Percentiles rank a stretch among this genome's conserved stretches.
These are phyloP conservation scores for Colletotrichum tropicale DNA, from an alignment of 2,329 filamentous ascomycete species.

Conservation along the genomic window DNA sequence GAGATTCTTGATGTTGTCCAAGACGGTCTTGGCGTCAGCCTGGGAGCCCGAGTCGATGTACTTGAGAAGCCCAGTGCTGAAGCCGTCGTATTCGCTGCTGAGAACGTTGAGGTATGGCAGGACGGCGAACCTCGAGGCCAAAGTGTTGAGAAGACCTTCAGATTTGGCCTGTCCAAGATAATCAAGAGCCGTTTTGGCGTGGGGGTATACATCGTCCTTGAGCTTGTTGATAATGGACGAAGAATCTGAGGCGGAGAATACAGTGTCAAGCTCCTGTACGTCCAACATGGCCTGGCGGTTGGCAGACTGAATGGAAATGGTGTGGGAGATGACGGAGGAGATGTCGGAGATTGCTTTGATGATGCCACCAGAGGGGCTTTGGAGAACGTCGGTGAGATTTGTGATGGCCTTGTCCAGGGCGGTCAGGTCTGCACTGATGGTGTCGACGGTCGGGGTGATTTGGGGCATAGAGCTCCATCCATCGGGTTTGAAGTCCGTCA, in stretches of 20 bases:
- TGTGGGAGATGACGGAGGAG: not conserved
- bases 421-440: not conserved
- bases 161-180: not conserved
- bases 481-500: not conserved
- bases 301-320: not conserved
- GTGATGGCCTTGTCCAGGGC: not conserved
- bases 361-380: not conserved
- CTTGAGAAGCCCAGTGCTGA: not conserved
- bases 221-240: not conserved
- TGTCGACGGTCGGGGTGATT: not conserved
- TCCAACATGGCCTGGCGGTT: not conserved
- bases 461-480: not conserved
- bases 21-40: not conserved
- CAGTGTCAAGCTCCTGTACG: not conserved
- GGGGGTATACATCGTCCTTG: not conserved
- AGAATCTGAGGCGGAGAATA: not conserved
- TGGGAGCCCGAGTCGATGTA: slow-evolving; percentile 17
- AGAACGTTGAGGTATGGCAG: not conserved
- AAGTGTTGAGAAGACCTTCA: accelerated
- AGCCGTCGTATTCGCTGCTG: not conserved
- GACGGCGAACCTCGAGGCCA: not conserved
- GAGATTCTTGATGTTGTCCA: not conserved
- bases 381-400: not conserved
- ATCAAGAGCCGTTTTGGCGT: not conserved
- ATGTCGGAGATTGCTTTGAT: not conserved